These are phyloP conservation scores for Camelina hispida DNA, from an alignment of 345 rosid genomes.

Conservation along the genomic window DNA sequence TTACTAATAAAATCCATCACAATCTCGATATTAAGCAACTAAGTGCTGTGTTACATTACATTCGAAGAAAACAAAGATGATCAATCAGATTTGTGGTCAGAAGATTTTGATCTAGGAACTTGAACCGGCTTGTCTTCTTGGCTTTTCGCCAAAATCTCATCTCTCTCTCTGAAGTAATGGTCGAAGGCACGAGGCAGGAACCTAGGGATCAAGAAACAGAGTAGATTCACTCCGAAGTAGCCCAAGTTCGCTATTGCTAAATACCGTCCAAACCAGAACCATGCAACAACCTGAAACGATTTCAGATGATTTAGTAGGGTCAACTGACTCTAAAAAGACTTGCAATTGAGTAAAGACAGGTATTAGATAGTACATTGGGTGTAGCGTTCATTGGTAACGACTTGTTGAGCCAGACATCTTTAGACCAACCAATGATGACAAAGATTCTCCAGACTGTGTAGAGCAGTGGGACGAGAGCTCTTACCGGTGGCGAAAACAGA, in stretches of 20 bases:
- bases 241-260: constrained; percentile 60
- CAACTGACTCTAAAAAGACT: constrained; percentile 5
- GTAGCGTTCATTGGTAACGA: constrained; percentile 58
- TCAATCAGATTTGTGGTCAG: constrained; percentile 63
- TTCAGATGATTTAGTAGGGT: constrained; percentile 26
- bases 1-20: background rate
- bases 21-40: constrained; percentile 20
- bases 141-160: constrained; percentile 59
- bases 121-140: constrained; percentile 57
- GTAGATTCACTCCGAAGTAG: constrained; percentile 76
- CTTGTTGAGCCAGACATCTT: constrained; percentile 73
- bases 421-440: constrained; percentile 70
- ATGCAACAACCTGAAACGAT: constrained; percentile 53
- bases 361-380: constrained; percentile 49
- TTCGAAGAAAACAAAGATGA: background rate
- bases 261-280: constrained; percentile 88
- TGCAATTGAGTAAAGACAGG: background rate
- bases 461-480: constrained; percentile 79
- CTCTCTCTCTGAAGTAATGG: constrained; percentile 62
- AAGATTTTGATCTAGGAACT: constrained; percentile 41
- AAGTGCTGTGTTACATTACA: constrained; percentile 10
- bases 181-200: constrained; percentile 87
- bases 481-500: constrained; percentile 80
- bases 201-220: constrained; percentile 75
- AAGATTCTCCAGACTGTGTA: constrained; percentile 80